Conservation (phyloP, 2,329 filamentous ascomycete genomes). For the Coniochaeta ligniaria region DNA sequence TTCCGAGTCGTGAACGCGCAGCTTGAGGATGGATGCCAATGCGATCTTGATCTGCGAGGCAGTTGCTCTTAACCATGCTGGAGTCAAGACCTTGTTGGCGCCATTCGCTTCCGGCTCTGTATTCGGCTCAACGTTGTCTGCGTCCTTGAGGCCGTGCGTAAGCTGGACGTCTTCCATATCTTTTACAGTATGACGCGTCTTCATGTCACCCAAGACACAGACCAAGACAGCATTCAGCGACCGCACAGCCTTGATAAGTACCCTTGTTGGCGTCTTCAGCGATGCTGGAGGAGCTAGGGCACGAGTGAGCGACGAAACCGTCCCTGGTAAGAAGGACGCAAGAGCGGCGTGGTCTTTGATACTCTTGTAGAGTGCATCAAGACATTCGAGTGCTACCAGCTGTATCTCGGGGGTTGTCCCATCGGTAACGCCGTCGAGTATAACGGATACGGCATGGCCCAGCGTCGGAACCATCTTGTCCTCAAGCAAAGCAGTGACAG, state of each 20-base stretch:
- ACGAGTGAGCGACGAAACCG: slow-evolving; percentile 74
- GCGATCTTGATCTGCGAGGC: slow-evolving; percentile 76
- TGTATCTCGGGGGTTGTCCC: slow-evolving; percentile 63
- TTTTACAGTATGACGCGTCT: slow-evolving; percentile 37
- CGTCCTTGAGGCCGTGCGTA: not conserved
- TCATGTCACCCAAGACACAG: slow-evolving; percentile 51
- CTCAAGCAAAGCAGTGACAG: slow-evolving; percentile 29
- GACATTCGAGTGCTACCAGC: slow-evolving; percentile 56
- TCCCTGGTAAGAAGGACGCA: slow-evolving; percentile 81
- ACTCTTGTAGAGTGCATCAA: slow-evolving; percentile 54
- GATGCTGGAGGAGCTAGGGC: slow-evolving; percentile 62
- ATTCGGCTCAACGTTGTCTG: slow-evolving; percentile 13
- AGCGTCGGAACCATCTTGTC: slow-evolving; percentile 65
- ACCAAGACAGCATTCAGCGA: slow-evolving; percentile 48
- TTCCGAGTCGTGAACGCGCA: slow-evolving; percentile 62
- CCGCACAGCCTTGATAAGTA: slow-evolving; percentile 57
- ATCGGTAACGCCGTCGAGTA: slow-evolving; percentile 66
- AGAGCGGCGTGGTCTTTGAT: slow-evolving; percentile 68
- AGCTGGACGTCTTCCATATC: slow-evolving; percentile 18
- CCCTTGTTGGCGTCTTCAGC: slow-evolving; percentile 44
- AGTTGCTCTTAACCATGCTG: slow-evolving; percentile 73
- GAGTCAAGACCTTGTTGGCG: slow-evolving; percentile 32
- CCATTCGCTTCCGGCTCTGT: slow-evolving; percentile 16
- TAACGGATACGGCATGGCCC: slow-evolving; percentile 73
- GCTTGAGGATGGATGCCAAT: slow-evolving; percentile 66